Evolutionary conservation across 768 basidiomycete genomes (phyloP), one percentile per base, ranked within the genome.

Genomic region (Podaxis pistillaris): DNA sequence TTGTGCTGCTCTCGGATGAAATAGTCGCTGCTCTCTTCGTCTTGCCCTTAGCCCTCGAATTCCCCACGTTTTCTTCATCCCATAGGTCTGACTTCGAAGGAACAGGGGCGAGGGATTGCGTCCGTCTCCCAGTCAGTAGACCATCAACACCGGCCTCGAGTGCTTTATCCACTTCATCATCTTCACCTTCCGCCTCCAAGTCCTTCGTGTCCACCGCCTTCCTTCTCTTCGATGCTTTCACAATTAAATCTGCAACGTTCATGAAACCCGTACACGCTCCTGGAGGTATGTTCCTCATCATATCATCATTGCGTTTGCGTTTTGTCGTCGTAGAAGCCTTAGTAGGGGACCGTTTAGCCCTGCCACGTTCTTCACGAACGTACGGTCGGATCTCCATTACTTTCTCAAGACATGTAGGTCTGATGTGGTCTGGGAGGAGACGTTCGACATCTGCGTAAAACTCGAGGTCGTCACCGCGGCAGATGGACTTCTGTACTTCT

Each of bases 401-500:
- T 75, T 88, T 89, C 75, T 96, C 91, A 37, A 93, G 74, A 66
- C 86, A 89, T 63, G 85, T 79, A 0, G 95, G 95, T 49, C 89
- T 87, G 65, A 89, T 74, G 64, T 91, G 82, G 40, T 83, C 84
- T 0, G 96, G 95, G 2, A 98, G 77, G 11, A 99, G 78, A 0
- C 94, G 90, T 62, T 88, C 85, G 56, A 96, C 92, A 71, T 99
- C 97, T n/a, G 82, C 87, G 68, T 94, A 99, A 9, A 98, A 82
- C 72, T 98, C 95, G 36, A 97, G 86, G 65, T 90, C 83, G 58
- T 91, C 88, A 26, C 94, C 94, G 59, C 88, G 86, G 54, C 88
- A 83, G 71, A 99, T 97, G 46, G 88, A 83, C 68, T 85, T 88
- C 72, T 98, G 96, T 2, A 98, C 92, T 67, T 93, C 88, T 64